Evolutionary conservation across 192 early-diverging fungal genomes (phyloP).

Genomic region (Glomus cerebriforme): DNA sequence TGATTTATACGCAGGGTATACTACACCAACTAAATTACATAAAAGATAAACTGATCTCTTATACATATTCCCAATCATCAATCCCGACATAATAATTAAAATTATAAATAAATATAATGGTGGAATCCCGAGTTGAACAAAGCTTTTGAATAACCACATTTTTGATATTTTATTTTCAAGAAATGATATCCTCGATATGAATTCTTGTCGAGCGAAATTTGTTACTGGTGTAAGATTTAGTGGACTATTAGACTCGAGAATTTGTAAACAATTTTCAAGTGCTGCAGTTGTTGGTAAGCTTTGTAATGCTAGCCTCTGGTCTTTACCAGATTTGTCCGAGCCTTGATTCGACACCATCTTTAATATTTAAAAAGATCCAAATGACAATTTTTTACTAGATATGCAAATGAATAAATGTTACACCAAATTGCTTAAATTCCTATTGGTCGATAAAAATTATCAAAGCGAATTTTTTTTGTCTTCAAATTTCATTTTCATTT

Average conservation of each 20-base stretch:
- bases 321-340: not conserved
- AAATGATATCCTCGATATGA: slow-evolving; percentile 40
- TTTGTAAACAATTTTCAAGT: slow-evolving; percentile 37
- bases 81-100: slow-evolving; percentile 31
- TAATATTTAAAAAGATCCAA: no score
- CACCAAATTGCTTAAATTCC: no score
- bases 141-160: slow-evolving; percentile 20
- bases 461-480: no score
- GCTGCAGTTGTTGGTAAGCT: slow-evolving; percentile 39
- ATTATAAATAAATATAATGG: slow-evolving; percentile 40
- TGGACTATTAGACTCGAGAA: slow-evolving; percentile 41
- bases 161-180: slow-evolving; percentile 37
- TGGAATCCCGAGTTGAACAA: slow-evolving; percentile 40
- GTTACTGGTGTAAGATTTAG: slow-evolving; percentile 48
- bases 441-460: no score
- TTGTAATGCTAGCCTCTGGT: not conserved
- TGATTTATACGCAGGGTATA: slow-evolving; percentile 53
- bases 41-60: slow-evolving; percentile 42
- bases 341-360: not conserved
- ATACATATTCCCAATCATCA: slow-evolving; percentile 39
- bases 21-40: slow-evolving; percentile 49
- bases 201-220: slow-evolving; percentile 42
- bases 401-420: no score
- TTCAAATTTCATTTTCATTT: no score
- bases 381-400: no score